A percentile compares a stretch with the other conserved stretches of the same genome.
Evolutionary conservation across 768 basidiomycete species (phyloP).

Genomic region (Erythrobasidium yunnanense): DNA sequence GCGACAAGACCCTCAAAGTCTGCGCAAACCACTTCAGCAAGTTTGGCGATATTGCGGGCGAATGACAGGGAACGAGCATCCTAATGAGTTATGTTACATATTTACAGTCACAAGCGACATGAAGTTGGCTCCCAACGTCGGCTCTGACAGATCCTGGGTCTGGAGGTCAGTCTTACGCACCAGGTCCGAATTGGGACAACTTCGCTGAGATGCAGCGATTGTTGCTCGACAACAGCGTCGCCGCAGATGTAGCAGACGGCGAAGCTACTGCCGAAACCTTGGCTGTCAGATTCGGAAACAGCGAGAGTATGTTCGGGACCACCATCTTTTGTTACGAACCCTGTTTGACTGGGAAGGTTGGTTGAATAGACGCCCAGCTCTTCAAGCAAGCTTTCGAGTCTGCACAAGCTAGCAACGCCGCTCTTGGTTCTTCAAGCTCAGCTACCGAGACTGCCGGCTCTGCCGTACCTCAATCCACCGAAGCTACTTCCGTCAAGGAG

Average conservation of each 20-base stretch:
- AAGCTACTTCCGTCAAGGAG: conserved; percentile 36
- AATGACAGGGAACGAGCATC: no score
- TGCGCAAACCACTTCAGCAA: conserved; percentile 93
- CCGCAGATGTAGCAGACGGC: conserved; percentile 83
- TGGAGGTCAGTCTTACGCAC: conserved; percentile 52
- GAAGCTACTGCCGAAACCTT: conserved; percentile 87
- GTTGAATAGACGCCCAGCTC: conserved; percentile 57
- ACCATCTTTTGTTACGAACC: neutral
- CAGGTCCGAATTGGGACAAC: neutral
- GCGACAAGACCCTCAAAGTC: conserved; percentile 99
- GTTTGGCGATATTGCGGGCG: conserved; percentile 34
- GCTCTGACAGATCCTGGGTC: conserved; percentile 98
- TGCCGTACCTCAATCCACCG: conserved; percentile 41
- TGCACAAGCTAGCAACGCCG: conserved; percentile 59
- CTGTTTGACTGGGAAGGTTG: neutral
- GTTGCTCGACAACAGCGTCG: conserved; percentile 46
- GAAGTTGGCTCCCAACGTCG: conserved; percentile 92
- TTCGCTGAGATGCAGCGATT: neutral
- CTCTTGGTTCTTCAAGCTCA: conserved; percentile 37
- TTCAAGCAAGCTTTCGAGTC: conserved; percentile 85
- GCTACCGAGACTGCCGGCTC: conserved; percentile 35
- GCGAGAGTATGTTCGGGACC: conserved; percentile 60
- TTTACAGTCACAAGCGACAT: conserved; percentile 69
- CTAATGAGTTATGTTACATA: no score
- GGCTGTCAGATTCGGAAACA: conserved; percentile 93